phyloP scores from a whole-genome alignment of 2,329 filamentous ascomycete genomes.

The Pestalotiopsis sp. region DNA sequence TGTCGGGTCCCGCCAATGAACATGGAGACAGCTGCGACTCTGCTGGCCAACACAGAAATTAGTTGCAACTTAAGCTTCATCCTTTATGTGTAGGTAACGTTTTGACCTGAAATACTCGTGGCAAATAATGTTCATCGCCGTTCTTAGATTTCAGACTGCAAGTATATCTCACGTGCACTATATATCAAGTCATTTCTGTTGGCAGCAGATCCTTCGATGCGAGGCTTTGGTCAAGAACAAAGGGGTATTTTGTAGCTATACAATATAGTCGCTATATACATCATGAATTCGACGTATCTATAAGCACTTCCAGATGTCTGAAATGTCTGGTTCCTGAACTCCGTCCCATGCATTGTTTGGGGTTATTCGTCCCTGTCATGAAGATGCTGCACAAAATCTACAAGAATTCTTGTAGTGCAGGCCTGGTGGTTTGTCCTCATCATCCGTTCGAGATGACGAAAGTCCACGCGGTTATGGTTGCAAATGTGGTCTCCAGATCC shows the following conservation, averaged over 20 bases:
- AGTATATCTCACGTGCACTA: no score
- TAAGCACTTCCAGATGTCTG: not conserved
- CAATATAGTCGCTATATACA: slow-evolving; percentile 1
- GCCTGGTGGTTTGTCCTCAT: not conserved
- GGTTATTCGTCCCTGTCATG: not conserved
- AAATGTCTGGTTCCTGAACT: not conserved
- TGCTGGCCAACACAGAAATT: not conserved
- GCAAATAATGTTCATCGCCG: no score
- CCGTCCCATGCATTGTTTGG: not conserved
- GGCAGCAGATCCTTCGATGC: not conserved
- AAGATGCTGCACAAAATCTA: not conserved
- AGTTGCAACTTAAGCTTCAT: no score
- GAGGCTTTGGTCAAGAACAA: not conserved
- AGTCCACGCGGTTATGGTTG: not conserved
- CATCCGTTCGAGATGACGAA: not conserved
- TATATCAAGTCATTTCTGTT: not conserved
- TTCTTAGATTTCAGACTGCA: no score
- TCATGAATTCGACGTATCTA: not conserved
- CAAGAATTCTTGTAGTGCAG: not conserved
- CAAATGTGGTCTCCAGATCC: not conserved
- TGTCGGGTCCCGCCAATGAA: not conserved
- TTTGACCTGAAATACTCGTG: no score
- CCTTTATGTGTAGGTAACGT: no score
- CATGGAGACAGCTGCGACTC: not conserved
- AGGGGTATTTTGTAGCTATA: slow-evolving; percentile 2